Percentiles rank a stretch among this genome's conserved stretches.
Conservation (phyloP, 768 basidiomycete genomes). For the Phlegmacium glaucopus region DNA sequence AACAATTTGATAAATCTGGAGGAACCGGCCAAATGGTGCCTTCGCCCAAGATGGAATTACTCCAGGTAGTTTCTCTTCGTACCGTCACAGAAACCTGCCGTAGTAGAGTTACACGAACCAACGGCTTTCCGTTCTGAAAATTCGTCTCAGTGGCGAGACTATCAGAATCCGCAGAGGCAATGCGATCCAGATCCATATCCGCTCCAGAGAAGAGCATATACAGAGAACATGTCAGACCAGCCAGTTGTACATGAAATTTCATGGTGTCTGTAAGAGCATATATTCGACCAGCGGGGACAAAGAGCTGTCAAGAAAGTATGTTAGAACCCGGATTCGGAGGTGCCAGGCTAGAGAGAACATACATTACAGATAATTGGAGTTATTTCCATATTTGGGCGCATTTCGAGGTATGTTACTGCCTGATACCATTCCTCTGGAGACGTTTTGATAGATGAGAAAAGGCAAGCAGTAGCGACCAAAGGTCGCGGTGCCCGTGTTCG, state of each 20-base stretch:
- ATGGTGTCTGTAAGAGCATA: conserved; percentile 55
- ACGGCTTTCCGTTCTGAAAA: conserved; percentile 13
- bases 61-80: conserved; percentile 32
- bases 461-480: conserved; percentile 42
- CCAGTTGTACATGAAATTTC: conserved; percentile 64
- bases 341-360: conserved; percentile 18
- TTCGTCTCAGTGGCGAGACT: conserved; percentile 12
- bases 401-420: conserved; percentile 38
- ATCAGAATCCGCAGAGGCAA: conserved; percentile 20
- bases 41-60: conserved; percentile 42
- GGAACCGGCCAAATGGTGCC: conserved; percentile 46
- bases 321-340: conserved; percentile 1
- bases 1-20: conserved; percentile 26
- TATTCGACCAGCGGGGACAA: conserved; percentile 53
- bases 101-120: conserved; percentile 48
- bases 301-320: conserved; percentile 37
- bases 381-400: conserved; percentile 28
- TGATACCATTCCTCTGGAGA: conserved; percentile 69
- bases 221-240: conserved; percentile 46
- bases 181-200: conserved; percentile 21
- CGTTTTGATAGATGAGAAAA: conserved; percentile 56
- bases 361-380: conserved; percentile 50
- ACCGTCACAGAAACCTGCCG: conserved; percentile 44
- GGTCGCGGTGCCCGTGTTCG: conserved; percentile 54
- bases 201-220: conserved; percentile 27